A percentile compares a stretch with the other conserved stretches of the same genome.
Evolutionary conservation across 108 stramenopile species (phyloP).

Genomic region (Conticribra weissflogii): DNA sequence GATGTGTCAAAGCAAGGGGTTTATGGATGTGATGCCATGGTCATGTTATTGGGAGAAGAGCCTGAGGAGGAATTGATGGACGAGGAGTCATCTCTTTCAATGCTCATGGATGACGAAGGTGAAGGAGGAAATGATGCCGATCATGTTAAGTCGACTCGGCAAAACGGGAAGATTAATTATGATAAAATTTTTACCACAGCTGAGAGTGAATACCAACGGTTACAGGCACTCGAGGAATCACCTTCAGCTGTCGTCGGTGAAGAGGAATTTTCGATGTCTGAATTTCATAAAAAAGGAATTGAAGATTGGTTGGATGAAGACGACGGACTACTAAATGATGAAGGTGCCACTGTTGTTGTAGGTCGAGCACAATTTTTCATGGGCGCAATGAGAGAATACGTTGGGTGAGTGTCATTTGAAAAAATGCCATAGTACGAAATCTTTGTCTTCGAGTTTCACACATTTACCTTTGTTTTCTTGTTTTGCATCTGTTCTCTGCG

Average conservation of each 20-base stretch:
- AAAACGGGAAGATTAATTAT: slow-evolving; percentile 28
- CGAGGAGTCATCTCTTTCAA: slow-evolving; percentile 39
- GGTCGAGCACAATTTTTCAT: slow-evolving; percentile 82
- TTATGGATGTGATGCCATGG: slow-evolving; percentile 79
- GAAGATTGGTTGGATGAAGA: slow-evolving; percentile 66
- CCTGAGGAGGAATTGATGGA: slow-evolving; percentile 41
- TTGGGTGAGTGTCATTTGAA: slow-evolving; percentile 49
- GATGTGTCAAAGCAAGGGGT: slow-evolving; percentile 43
- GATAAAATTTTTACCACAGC: slow-evolving; percentile 35
- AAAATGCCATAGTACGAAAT: no score
- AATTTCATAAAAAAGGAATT: slow-evolving; percentile 27
- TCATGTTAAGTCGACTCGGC: slow-evolving; percentile 17
- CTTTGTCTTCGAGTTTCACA: no score
- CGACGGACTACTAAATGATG: slow-evolving; percentile 62
- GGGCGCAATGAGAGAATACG: slow-evolving; percentile 76
- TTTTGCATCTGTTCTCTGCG: no score
- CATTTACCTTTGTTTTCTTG: no score
- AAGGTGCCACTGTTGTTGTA: slow-evolving; percentile 74
- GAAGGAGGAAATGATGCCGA: slow-evolving; percentile 36
- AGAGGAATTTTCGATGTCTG: slow-evolving; percentile 7
- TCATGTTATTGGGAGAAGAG: slow-evolving; percentile 79
- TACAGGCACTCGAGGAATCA: slow-evolving; percentile 36
- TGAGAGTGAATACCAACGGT: slow-evolving; percentile 51
- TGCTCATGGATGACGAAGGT: slow-evolving; percentile 29
- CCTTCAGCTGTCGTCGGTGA: slow-evolving; percentile 20